These are phyloP conservation scores for Patellaria atrata DNA, from an alignment of 495 filamentous ascomycete genomes.

Conservation along the genomic window DNA sequence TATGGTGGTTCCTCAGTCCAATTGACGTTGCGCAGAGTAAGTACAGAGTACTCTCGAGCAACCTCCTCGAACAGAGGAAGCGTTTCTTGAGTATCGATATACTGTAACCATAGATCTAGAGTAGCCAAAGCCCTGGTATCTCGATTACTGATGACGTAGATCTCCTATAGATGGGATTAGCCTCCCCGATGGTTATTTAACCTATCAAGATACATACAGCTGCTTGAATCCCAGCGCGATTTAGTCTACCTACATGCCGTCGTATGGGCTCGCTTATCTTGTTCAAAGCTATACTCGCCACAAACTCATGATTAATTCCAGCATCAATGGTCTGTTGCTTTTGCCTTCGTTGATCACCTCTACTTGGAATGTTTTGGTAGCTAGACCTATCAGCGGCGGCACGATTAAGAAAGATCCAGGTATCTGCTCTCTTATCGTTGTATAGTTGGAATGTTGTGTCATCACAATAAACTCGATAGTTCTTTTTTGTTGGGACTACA, in stretches of 20 bases:
- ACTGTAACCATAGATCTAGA: conserved; percentile 37
- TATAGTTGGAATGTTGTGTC: conserved; percentile 32
- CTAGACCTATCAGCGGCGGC: conserved; percentile 26
- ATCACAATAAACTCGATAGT: conserved; percentile 35
- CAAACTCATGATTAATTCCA: conserved; percentile 29
- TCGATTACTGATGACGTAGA: conserved; percentile 40
- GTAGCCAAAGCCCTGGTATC: conserved; percentile 31
- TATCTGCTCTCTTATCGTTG: conserved; percentile 28
- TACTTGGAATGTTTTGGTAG: conserved; percentile 24
- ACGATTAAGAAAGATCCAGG: conserved; percentile 31
- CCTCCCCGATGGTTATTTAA: neutral
- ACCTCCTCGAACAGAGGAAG: conserved; percentile 32
- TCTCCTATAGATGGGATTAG: conserved; percentile 25
- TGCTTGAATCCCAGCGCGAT: conserved; percentile 27
- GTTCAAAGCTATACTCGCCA: conserved; percentile 32
- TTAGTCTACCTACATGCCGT: conserved; percentile 31
- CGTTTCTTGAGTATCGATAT: conserved; percentile 31
- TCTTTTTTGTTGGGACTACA: conserved; percentile 29
- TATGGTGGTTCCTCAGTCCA: conserved; percentile 22
- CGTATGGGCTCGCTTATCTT: conserved; percentile 32
- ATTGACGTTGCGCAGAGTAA: conserved; percentile 23
- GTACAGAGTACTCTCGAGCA: conserved; percentile 28
- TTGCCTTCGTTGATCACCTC: conserved; percentile 24
- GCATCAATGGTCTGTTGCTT: conserved; percentile 29
- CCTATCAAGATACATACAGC: conserved; percentile 23